These are phyloP conservation scores for Rhynchospora breviuscula DNA, from an alignment of 176 grass and related monocot species.

Conservation along the genomic window DNA sequence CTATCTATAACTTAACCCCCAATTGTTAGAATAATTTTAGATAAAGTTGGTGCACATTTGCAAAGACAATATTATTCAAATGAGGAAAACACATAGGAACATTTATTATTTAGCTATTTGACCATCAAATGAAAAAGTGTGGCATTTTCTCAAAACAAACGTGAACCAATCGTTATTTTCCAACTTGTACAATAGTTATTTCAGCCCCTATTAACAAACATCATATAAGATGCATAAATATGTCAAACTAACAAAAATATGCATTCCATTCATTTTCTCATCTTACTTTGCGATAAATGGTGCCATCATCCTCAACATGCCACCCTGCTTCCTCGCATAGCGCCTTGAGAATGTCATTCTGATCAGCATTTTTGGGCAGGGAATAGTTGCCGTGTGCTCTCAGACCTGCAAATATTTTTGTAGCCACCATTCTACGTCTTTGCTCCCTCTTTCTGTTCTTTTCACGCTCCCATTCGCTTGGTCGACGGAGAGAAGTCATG, in stretches of 20 bases:
- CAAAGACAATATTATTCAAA: background rate
- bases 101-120: background rate
- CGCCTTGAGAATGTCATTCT: conserved; percentile 83
- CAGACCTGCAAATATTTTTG: conserved; percentile 65
- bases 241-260: background rate
- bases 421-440: conserved; percentile 47
- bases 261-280: background rate
- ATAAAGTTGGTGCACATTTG: background rate
- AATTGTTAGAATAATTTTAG: background rate
- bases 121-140: background rate
- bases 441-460: conserved; percentile 73
- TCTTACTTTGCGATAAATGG: conserved; percentile 47
- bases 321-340: conserved; percentile 77
- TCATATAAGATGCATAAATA: background rate
- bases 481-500: conserved; percentile 49
- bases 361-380: conserved; percentile 81
- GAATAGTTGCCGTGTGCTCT: conserved; percentile 48
- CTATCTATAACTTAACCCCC: background rate
- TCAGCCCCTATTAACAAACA: background rate
- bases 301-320: conserved; percentile 69
- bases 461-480: conserved; percentile 68
- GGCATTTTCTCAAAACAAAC: background rate
- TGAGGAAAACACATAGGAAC: background rate
- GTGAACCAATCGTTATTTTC: background rate
- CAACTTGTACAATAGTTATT: background rate